Percentiles rank a stretch among this genome's conserved stretches.
Evolutionary conservation across 352 stramenopile genomes (phyloP).

Genomic region (Pythium sukuiense): DNA sequence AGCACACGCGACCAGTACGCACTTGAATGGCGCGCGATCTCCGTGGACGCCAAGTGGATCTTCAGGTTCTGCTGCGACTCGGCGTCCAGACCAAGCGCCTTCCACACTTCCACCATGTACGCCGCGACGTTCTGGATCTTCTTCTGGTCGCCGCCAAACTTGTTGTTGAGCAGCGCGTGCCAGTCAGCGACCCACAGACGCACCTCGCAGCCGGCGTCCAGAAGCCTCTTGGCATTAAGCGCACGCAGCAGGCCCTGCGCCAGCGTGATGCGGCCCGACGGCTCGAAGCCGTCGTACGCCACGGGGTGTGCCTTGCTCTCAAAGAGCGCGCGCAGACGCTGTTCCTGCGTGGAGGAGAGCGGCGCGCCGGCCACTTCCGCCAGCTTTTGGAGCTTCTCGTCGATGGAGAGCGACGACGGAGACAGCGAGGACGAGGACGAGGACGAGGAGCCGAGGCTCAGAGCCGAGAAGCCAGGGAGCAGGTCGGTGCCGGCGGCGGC

Average conservation of each 20-base stretch:
- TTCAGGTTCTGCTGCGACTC: conserved; percentile 91
- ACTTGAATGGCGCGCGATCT: conserved; percentile 87
- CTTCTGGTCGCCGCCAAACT: conserved; percentile 97
- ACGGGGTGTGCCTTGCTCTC: conserved; percentile 80
- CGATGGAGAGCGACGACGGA: conserved; percentile 41
- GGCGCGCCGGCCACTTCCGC: conserved; percentile 51
- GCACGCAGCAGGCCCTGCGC: conserved; percentile 93
- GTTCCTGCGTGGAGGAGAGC: conserved; percentile 45
- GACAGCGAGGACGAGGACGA: conserved; percentile 21
- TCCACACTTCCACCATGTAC: conserved; percentile 99
- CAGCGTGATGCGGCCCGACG: conserved; percentile 98
- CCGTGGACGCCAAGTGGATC: conserved; percentile 97
- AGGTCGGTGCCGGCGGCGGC: conserved; percentile 31
- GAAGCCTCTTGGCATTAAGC: conserved; percentile 94
- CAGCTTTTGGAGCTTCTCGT: conserved; percentile 67
- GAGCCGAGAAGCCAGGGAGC: conserved; percentile 51
- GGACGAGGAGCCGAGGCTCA: conserved; percentile 31
- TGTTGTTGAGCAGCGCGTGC: conserved; percentile 99
- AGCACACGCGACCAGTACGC: conserved; percentile 94
- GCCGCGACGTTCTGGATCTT: conserved; percentile 93
- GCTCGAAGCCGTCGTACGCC: conserved; percentile 98
- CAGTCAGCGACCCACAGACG: conserved; percentile 99
- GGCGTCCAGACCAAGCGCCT: conserved; percentile 95
- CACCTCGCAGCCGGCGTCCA: conserved; percentile 92
- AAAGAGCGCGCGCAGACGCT: conserved; percentile 82